These are phyloP conservation scores for Salix exigua DNA, from an alignment of 345 rosid genomes.

Conservation along the genomic window DNA sequence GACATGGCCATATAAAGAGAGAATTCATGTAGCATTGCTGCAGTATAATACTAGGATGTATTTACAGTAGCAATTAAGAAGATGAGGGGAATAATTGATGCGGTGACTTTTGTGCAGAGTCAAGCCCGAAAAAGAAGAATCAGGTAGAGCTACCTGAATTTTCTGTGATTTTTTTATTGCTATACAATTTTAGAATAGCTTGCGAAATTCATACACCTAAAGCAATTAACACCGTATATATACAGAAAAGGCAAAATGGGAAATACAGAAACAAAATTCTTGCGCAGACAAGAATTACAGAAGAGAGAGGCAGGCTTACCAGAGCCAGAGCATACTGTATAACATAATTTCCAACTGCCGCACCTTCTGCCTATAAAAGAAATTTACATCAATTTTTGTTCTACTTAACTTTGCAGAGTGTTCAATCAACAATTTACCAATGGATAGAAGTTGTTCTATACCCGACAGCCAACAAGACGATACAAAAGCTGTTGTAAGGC, in stretches of 20 bases:
- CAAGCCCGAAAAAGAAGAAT: background rate
- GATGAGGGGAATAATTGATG: background rate
- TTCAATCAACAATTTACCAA: background rate
- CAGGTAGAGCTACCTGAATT: background rate
- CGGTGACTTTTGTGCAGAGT: background rate
- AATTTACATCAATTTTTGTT: background rate
- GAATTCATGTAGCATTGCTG: background rate
- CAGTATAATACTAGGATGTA: background rate
- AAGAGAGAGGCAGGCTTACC: conserved; percentile 38
- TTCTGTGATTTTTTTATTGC: background rate
- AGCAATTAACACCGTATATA: background rate
- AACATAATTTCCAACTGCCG: conserved; percentile 75
- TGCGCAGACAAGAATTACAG: background rate
- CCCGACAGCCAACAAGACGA: conserved; percentile 96
- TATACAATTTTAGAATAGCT: background rate
- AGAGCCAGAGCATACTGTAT: conserved; percentile 95
- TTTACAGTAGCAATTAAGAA: background rate
- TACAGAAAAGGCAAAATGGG: background rate
- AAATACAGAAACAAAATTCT: background rate
- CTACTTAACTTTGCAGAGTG: background rate
- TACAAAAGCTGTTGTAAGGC: conserved; percentile 80
- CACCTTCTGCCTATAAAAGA: conserved; percentile 89
- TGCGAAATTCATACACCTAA: background rate
- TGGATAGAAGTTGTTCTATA: conserved; percentile 19
- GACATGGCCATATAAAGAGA: background rate